Evolutionary conservation across 176 grass and related monocot species (phyloP), one percentile per base, ranked within the genome.

Genomic region (Avena eriantha): DNA sequence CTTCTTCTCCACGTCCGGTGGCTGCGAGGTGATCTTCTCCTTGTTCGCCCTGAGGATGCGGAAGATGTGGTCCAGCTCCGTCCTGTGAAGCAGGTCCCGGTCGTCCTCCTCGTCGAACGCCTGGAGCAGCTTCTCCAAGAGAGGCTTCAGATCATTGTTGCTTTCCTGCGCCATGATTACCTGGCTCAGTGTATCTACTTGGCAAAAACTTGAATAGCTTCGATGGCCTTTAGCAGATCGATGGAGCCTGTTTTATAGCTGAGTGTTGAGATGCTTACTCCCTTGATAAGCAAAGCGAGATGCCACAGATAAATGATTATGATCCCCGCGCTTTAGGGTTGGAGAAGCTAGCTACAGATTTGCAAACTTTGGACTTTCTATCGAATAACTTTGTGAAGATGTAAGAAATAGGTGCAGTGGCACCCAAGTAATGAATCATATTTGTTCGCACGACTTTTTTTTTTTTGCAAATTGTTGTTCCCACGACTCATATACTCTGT

Each of bases 211-310:
- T 39, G 0, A 73, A 73, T 73, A 73, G 5, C 70, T 73, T 72
- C 10, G n/a, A 75, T 50, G 7, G 69, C 7, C 46, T 26, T 74
- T 73, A 73, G 43, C 45, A 26, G 7, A 14, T 46, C 46, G 22
- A 48, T 26, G 19, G 21, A 39, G 50, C 50, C 51, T 29, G 63
- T 60, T 73, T 73, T 83, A 73, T 83, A 73, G 35, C 36, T 19
- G 31, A 43, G 18, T 31, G 10, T 6, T 61, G 43, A 89, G 85
- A 87, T 84, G 85, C 76, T 91, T 87, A 57, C 89, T 87, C 81
- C 1, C 4, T 80, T 43, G 12, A 43, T 16, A 50, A 76, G 85
- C 80, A 91, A 90, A 80, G 89, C 80, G 8, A 74, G 73, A 87
- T 87, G 73, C 84, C 2, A 8, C 51, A 29, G 6, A 2, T 41